These are phyloP conservation scores for Fistulina hepatica DNA, from an alignment of 1,284 basidiomycete genomes.

Conservation along the genomic window DNA sequence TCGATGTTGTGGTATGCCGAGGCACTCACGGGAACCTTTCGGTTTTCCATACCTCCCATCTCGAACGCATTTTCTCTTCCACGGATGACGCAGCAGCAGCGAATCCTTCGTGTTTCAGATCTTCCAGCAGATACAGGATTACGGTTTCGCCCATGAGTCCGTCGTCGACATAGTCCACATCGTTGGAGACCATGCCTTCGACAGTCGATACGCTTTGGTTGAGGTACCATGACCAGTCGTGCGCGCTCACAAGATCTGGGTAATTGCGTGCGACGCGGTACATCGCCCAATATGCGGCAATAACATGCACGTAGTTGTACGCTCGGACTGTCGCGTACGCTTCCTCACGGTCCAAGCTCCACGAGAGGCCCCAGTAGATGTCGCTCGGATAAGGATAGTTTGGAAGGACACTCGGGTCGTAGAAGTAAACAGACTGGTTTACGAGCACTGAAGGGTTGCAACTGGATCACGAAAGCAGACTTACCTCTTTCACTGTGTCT, in stretches of 20 bases:
- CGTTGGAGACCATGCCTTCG: conserved; percentile 34
- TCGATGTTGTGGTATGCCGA: conserved; percentile 36
- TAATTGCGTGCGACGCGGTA: conserved; percentile 52
- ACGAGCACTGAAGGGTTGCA: conserved; percentile 2
- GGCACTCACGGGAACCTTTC: conserved; percentile 39
- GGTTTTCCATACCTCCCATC: conserved; percentile 35
- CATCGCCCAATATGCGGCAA: conserved; percentile 45
- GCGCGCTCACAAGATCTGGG: conserved; percentile 33
- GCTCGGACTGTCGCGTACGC: conserved; percentile 24
- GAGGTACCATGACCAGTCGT: conserved; percentile 34
- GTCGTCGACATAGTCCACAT: conserved; percentile 35
- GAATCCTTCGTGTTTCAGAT: conserved; percentile 43
- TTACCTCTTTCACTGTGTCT: conserved; percentile 39
- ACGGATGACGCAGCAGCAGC: conserved; percentile 37
- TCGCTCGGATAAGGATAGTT: conserved; percentile 38
- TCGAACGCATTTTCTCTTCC: conserved; percentile 35
- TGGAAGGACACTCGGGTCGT: conserved; percentile 32
- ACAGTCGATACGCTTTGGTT: conserved; percentile 44
- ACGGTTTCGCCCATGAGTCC: conserved; percentile 54
- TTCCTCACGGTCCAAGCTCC: conserved; percentile 40
- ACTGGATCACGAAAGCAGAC: background rate
- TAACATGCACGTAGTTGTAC: conserved; percentile 51
- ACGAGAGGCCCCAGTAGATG: conserved; percentile 46
- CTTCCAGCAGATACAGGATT: conserved; percentile 35
- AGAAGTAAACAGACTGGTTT: conserved; percentile 41